Evolutionary conservation across 495 filamentous ascomycete species (phyloP).

Genomic region (Cetradonia linearis): DNA sequence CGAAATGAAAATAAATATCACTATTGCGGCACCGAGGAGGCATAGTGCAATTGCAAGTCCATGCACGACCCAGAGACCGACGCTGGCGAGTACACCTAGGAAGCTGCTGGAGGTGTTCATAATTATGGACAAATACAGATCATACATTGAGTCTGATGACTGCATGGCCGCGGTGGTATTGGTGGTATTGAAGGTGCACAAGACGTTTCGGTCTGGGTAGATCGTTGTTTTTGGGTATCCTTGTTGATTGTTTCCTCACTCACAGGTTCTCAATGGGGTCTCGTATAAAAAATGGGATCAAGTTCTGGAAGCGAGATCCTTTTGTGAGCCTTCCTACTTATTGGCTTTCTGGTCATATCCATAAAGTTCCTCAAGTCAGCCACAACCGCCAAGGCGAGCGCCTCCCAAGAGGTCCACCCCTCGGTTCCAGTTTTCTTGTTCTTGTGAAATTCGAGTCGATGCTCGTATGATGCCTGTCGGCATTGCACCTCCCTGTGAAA

Average conservation of each 20-base stretch:
- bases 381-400: not conserved
- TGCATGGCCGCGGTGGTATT: not conserved
- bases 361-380: not conserved
- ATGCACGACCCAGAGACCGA: not conserved
- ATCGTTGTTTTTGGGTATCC: not conserved
- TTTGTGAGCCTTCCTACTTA: not conserved
- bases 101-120: not conserved
- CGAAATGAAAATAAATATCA: not conserved
- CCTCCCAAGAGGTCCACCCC: not conserved
- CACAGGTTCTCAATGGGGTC: not conserved
- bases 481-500: not conserved
- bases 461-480: not conserved
- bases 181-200: not conserved
- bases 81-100: not conserved
- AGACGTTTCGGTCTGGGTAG: not conserved
- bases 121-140: not conserved
- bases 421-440: not conserved
- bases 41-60: not conserved
- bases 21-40: not conserved
- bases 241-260: not conserved
- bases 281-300: not conserved
- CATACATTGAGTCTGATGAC: not conserved
- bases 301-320: not conserved
- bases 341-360: not conserved
- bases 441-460: not conserved